Evolutionary conservation across 2,329 filamentous ascomycete species (phyloP).

Genomic region (Venturia pyrina): DNA sequence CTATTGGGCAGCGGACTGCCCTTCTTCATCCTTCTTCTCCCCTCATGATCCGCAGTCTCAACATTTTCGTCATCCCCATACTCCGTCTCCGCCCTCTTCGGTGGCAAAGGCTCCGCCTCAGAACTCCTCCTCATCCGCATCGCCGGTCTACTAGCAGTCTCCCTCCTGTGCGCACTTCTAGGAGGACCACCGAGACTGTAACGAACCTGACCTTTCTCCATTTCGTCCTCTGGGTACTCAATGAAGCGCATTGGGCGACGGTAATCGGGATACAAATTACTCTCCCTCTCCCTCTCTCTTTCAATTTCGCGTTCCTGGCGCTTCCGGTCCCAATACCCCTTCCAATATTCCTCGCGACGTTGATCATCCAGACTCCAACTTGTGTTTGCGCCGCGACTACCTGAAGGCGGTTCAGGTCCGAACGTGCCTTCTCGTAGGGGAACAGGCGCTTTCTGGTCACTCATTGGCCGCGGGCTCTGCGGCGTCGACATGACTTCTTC

Average conservation of each 20-base stretch:
- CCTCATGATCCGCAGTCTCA: neutral
- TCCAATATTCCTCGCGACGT: constrained; percentile 9
- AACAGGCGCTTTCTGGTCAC: neutral
- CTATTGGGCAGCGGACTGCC: neutral
- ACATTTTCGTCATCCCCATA: constrained; percentile 5
- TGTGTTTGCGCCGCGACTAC: neutral
- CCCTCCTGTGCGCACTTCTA: neutral
- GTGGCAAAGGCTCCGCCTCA: neutral
- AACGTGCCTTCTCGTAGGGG: neutral
- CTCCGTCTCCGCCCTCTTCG: neutral
- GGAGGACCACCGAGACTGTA: neutral
- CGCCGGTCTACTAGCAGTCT: neutral
- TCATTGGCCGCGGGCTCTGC: neutral
- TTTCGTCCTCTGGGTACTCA: constrained; percentile 4
- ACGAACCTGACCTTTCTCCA: neutral
- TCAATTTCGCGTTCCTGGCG: constrained; percentile 4
- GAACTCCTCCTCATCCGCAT: neutral
- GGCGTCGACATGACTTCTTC: neutral
- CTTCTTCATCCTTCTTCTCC: neutral
- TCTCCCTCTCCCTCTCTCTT: constrained; percentile 7
- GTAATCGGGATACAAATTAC: constrained; percentile 3
- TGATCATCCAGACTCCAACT: constrained; percentile 8
- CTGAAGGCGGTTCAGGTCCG: neutral
- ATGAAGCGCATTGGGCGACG: constrained; percentile 2
- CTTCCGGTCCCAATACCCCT: constrained; percentile 8